These are phyloP conservation scores for Umbelopsis vinacea DNA, from an alignment of 192 early-diverging fungal genomes.

Conservation along the genomic window DNA sequence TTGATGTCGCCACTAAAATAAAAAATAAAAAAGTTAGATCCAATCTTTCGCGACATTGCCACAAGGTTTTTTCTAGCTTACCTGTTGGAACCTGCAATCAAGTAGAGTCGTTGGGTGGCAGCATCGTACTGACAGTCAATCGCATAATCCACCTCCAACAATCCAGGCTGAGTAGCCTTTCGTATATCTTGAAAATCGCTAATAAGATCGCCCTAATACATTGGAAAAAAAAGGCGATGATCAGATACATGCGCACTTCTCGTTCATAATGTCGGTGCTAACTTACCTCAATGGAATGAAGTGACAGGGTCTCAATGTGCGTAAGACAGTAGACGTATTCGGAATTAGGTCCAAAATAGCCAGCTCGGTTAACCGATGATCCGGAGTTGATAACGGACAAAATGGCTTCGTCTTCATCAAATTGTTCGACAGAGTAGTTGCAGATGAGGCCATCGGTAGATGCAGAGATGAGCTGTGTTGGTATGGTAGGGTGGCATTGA, in stretches of 20 bases:
- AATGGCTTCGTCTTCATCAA: conserved; percentile 90
- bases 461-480: conserved; percentile 64
- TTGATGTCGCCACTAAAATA: conserved; percentile 70
- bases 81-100: conserved; percentile 79
- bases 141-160: conserved; percentile 75
- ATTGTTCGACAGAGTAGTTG: conserved; percentile 69
- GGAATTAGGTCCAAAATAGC: conserved; percentile 89
- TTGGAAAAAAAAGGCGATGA: neutral
- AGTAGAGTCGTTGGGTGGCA: conserved; percentile 69
- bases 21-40: neutral
- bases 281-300: conserved; percentile 70
- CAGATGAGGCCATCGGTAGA: conserved; percentile 81
- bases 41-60: neutral
- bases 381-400: conserved; percentile 81
- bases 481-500: conserved; percentile 62
- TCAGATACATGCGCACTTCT: neutral
- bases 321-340: conserved; percentile 90
- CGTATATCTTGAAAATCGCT: conserved; percentile 88
- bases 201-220: conserved; percentile 49
- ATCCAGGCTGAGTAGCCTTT: conserved; percentile 42
- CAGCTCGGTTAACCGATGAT: conserved; percentile 81
- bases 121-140: conserved; percentile 82
- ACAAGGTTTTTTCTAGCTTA: conserved; percentile 39
- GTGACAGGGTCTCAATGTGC: conserved; percentile 89
- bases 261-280: neutral